A percentile compares a stretch with the other conserved stretches of the same genome.
Evolutionary conservation across 78 protist genomes (phyloP).

Genomic region (Planoprotostelium fungivorum): DNA sequence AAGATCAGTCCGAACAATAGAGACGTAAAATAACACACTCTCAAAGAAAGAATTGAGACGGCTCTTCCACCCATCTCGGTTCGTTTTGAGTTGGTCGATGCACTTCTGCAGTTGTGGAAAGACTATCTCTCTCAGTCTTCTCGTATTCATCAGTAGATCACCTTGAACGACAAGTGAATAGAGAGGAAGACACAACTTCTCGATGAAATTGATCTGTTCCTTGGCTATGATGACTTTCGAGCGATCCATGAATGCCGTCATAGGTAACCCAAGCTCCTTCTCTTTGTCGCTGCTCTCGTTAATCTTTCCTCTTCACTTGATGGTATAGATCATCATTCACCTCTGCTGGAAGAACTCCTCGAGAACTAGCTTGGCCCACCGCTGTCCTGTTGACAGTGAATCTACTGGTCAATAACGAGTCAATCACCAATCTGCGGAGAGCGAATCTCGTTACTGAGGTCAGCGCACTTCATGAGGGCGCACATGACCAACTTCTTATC

Average conservation of each 20-base stretch:
- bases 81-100: background rate
- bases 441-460: background rate
- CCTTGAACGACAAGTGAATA: background rate
- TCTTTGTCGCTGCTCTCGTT: constrained; percentile 7
- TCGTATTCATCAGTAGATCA: background rate
- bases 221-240: background rate
- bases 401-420: too few species aligned
- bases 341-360: constrained; percentile 3
- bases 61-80: background rate
- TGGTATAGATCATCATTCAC: background rate
- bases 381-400: too few species aligned
- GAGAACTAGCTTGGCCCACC: constrained; percentile 3
- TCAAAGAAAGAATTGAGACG: background rate
- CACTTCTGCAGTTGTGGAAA: background rate
- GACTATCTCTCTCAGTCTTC: background rate
- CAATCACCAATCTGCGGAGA: constrained; percentile 5
- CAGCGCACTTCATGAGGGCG: constrained; percentile 1
- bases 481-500: background rate
- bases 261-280: background rate
- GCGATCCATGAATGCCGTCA: constrained; percentile 6
- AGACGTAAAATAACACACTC: background rate
- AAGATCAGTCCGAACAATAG: background rate
- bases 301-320: background rate
- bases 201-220: constrained; percentile 5
- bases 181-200: constrained; percentile 7